Evolutionary conservation across 129 eudicot genomes (phyloP), one percentile per base, ranked within the genome.

Genomic region (Arctium lappa): DNA sequence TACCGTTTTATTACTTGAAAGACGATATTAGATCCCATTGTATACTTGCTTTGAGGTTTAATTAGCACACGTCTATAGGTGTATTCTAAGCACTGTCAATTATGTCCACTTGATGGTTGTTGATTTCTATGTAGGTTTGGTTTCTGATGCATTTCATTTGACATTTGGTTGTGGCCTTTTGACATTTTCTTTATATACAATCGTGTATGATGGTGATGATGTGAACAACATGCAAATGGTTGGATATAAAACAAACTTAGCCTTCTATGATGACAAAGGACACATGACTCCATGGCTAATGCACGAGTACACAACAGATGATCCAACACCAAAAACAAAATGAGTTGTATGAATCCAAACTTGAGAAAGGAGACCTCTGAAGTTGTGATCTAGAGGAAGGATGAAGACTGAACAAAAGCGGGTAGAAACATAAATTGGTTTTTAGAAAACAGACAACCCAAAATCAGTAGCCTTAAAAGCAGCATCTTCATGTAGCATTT

Each of bases 71-170:
- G 27, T 22, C 27, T 22, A 22, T 22, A 22, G 27, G 27, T 22
- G 27, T 22, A 22, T 22, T 22, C 27, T 22, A 22, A 22, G 27
- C 27, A 22, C 27, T 22, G 27, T 22, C 27, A 0, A 22, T 22
- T 22, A 22, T 22, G 27, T 22, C 27, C 0, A 22, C 27, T 22
- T 22, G 27, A 22, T 22, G 27, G 27, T 22, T 22, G 27, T 22
- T 22, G 27, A 22, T 0, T 22, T 79, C 8, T 72, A 81, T 81
- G 69, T 80, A 95, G 98, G 97, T 77, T 86, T 95, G 94, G 97
- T 95, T 69, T 95, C 98, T 27, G 98, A 95, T 91, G 97, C 98
- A 72, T 95, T 95, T 88, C 98, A 95, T 90, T 91, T 95, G 90
- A 95, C 97, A 2, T 95, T 95, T 82, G 97, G 97, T 7, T 95